Conservation (phyloP, 257 asterid genomes). For the Lantana camara region DNA sequence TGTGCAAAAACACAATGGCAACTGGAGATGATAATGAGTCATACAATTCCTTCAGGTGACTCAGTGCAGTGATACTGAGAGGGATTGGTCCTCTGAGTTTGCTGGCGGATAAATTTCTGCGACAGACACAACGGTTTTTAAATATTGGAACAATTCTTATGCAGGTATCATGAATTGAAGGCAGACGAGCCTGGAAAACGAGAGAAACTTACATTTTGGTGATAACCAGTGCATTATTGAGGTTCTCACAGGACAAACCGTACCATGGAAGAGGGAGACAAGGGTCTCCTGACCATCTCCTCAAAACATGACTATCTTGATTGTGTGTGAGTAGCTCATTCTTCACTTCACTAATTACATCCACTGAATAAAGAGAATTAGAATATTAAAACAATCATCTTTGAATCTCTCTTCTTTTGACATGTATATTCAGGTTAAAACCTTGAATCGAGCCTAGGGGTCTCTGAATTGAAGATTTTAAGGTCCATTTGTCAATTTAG, state of each 20-base stretch:
- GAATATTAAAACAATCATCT: slow-evolving; percentile 19
- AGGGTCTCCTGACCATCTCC: slow-evolving; percentile 72
- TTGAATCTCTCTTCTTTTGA: neutral
- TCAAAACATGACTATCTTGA: slow-evolving; percentile 46
- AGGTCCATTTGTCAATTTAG: no score
- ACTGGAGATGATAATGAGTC: slow-evolving; percentile 12
- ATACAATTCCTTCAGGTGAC: slow-evolving; percentile 62
- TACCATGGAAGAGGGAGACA: slow-evolving; percentile 75
- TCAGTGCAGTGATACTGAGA: slow-evolving; percentile 50
- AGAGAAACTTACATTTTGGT: slow-evolving; percentile 51
- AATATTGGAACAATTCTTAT: slow-evolving; percentile 11
- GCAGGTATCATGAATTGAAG: neutral
- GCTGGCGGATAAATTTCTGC: slow-evolving; percentile 55
- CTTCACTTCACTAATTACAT: slow-evolving; percentile 51
- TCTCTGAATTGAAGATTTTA: no score
- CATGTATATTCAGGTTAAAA: no score
- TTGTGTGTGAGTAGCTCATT: slow-evolving; percentile 51
- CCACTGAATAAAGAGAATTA: slow-evolving; percentile 36
- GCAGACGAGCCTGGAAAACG: slow-evolving; percentile 5
- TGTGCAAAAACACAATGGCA: slow-evolving; percentile 4
- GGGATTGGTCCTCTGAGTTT: slow-evolving; percentile 58
- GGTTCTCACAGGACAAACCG: slow-evolving; percentile 54
- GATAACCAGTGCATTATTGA: slow-evolving; percentile 43
- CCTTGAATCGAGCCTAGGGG: no score
- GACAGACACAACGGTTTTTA: neutral